A percentile compares a stretch with the other conserved stretches of the same genome.
Conservation (phyloP, 1,139 yeast species). For the Hyphopichia fennica region DNA sequence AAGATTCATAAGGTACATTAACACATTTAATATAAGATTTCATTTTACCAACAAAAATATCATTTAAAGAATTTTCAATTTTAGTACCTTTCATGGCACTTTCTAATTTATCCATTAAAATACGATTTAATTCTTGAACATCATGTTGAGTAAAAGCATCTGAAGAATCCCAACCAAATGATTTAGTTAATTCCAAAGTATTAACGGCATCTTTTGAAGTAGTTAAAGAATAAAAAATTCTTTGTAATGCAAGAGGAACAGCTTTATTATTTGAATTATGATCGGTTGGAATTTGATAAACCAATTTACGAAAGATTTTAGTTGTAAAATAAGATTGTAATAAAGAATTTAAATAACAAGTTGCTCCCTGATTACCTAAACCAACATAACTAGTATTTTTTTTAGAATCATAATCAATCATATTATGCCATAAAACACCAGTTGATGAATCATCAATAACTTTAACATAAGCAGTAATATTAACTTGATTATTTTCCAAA, state of each 20-base stretch:
- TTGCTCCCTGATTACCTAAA: constrained; percentile 94
- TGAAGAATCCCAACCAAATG: constrained; percentile 96
- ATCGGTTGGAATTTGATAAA: constrained; percentile 85
- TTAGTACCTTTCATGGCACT: constrained; percentile 86
- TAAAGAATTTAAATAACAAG: constrained; percentile 91
- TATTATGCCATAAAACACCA: constrained; percentile 91
- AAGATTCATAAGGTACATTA: constrained; percentile 91
- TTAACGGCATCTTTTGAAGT: constrained; percentile 76
- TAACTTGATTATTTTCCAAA: constrained; percentile 57
- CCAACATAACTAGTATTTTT: constrained; percentile 89
- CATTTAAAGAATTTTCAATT: constrained; percentile 77
- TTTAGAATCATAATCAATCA: constrained; percentile 83
- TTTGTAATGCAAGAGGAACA: constrained; percentile 83
- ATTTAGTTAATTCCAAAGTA: constrained; percentile 80
- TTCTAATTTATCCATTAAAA: constrained; percentile 92
- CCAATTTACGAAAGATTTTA: constrained; percentile 76
- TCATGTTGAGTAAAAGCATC: constrained; percentile 98
- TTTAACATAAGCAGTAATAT: constrained; percentile 75
- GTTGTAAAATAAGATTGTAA: constrained; percentile 91
- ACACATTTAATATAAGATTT: constrained; percentile 91
- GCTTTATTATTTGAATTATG: constrained; percentile 37
- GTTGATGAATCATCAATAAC: constrained; percentile 83
- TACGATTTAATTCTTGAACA: constrained; percentile 93
- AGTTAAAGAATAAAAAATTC: constrained; percentile 78
- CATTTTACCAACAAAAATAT: constrained; percentile 95